A percentile compares a stretch with the other conserved stretches of the same genome.
Conservation (phyloP, 805 yeast genomes). For the Candida adriatica region DNA sequence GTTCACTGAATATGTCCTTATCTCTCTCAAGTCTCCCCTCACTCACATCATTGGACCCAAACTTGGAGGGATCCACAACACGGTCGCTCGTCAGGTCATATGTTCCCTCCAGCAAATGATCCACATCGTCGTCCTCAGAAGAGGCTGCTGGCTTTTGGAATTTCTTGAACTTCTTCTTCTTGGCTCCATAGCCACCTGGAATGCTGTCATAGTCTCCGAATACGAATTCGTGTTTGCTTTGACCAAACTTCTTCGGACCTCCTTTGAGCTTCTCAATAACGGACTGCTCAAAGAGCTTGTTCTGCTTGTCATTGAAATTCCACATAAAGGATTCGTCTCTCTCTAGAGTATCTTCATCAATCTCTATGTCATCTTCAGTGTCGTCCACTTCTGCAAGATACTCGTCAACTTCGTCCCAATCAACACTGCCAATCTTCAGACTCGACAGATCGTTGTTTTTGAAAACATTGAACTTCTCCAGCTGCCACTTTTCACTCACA, state of each 20-base stretch:
- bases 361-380: constrained; percentile 14
- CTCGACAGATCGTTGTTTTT: constrained; percentile 65
- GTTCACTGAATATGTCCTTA: constrained; percentile 19
- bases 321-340: constrained; percentile 19
- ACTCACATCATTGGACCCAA: constrained; percentile 5
- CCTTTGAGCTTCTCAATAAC: constrained; percentile 14
- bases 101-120: constrained; percentile 16
- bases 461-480: constrained; percentile 62
- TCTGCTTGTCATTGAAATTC: constrained; percentile 13
- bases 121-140: constrained; percentile 9
- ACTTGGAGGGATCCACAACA: constrained; percentile 13
- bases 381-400: constrained; percentile 21
- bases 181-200: constrained; percentile 14
- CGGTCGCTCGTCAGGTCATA: constrained; percentile 21
- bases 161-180: constrained; percentile 19
- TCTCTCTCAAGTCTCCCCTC: constrained; percentile 14
- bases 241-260: constrained; percentile 18
- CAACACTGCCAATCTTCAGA: constrained; percentile 45
- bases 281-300: constrained; percentile 18
- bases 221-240: constrained; percentile 11
- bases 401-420: constrained; percentile 61
- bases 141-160: constrained; percentile 8
- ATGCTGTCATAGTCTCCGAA: constrained; percentile 16
- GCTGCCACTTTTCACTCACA: constrained; percentile 64
- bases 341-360: constrained; percentile 2